Evolutionary conservation across 2,329 filamentous ascomycete genomes (phyloP), one percentile per base, ranked within the genome.

Genomic region (Pseudodiploospora longispora): DNA sequence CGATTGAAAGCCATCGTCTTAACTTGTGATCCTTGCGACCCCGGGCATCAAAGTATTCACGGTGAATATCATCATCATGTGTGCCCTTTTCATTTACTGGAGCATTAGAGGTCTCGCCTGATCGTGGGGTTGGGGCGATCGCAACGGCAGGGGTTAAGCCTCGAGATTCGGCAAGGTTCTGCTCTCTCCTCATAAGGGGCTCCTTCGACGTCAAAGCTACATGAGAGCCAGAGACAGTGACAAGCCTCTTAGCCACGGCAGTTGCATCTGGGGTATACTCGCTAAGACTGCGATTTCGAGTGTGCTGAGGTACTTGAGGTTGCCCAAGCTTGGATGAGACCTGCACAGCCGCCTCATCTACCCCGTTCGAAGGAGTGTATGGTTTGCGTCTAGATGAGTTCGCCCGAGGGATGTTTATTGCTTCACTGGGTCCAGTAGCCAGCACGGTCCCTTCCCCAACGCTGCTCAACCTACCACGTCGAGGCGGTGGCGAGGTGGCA

Each of bases 201-300:
- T 66, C 66, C 50, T 54, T 44, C 28, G 48, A 39, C 19, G 63
- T 67, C 41, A 55, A 64, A 55, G 56, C 72, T 52, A 61, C 59
- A 46, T 78, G 78, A 3, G 80, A 71, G 1, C 80, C 80, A 5
- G 83, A 84, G 10, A 93, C 80, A 0, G 84, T 87, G 44, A 86
- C 75, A 50, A 87, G 82, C 36, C 88, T 78, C 57, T 80, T 85
- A 1, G 83, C 74, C 40, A 85, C 75, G 36, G 80, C 73, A 51
- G 83, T 70, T 5, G 78, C 69, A 43, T 93, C 85, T 2, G 89
- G 88, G 0, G 81, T 75, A 62, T 95, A 95, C 52, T 96, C 90
- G 67, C 89, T 95, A 28, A 93, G 69, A 63, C 90, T 96, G 55
- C 90, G 77, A 61, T 93, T 89, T 47, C 86, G 78, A 9, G 71